Conservation (phyloP, 768 basidiomycete genomes). For the Russula emetica region DNA sequence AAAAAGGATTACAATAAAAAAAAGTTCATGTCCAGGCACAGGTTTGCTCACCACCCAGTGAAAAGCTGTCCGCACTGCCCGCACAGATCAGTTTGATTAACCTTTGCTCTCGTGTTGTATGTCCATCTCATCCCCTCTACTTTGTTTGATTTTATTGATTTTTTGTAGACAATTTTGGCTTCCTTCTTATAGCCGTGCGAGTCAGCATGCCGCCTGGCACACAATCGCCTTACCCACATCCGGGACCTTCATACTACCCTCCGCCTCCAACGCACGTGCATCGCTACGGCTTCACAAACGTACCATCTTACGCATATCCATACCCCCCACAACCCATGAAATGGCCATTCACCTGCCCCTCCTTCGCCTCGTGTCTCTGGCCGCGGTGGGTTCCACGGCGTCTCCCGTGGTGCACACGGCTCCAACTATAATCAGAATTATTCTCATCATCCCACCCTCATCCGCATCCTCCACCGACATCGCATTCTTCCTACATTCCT, state of each 20-base stretch:
- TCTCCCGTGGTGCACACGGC: constrained; percentile 36
- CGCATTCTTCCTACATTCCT: constrained; percentile 40
- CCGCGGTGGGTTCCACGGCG: constrained; percentile 35
- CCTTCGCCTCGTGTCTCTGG: constrained; percentile 38
- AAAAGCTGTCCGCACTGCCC: not conserved
- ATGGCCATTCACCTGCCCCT: constrained; percentile 37
- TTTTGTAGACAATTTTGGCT: not conserved
- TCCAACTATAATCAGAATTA: constrained; percentile 40
- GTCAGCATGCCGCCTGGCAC: constrained; percentile 28
- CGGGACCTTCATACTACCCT: constrained; percentile 35
- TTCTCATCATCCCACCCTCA: constrained; percentile 36
- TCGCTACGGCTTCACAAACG: constrained; percentile 29
- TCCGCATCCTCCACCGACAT: constrained; percentile 37
- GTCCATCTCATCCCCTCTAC: not conserved
- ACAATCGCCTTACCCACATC: constrained; percentile 35
- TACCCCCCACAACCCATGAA: constrained; percentile 40
- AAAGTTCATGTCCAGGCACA: not conserved
- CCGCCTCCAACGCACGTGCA: constrained; percentile 32
- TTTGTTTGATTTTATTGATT: not conserved
- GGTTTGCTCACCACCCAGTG: not conserved
- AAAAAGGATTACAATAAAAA: not conserved
- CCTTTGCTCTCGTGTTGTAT: not conserved
- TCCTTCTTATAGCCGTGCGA: not conserved
- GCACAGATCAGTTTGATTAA: constrained; percentile 10
- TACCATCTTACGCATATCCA: constrained; percentile 34